Base-by-base conservation (phyloP, 2,329 filamentous ascomycete genomes). In the Claviceps sp. region DNA sequence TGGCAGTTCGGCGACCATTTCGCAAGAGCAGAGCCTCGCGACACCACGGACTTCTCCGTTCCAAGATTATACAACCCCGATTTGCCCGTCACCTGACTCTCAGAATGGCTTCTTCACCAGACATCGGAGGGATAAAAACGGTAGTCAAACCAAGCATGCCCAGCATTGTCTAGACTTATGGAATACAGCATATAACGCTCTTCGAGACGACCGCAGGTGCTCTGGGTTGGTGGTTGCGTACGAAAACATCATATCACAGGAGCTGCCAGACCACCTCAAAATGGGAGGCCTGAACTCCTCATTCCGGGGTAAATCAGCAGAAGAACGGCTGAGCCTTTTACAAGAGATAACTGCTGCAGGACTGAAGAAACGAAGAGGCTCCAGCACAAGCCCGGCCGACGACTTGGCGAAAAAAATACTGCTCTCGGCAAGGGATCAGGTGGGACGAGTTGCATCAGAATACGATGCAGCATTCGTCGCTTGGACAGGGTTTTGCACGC, bases 401-500 rank as follows among this genome's bases (percentile, higher is more conserved):
- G 60, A 62, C 13, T 49, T 58, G 34, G 62, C 65, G 2, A 59
- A 63, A 5, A 52, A 56, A 14, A 57, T 65, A 43, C 52, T 69
- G 5, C 58, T 63, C 2, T 53, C 57, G 4, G 58, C 61, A 18
- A 62, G 63, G 30, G 54, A 58, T 4, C 59, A 56, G 1, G 59
- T 68, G n/a, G 60, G 60, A 47, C 54, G 52, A 14, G 41, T 63
- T 11, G 52, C 63, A 45, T 51, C 58, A 4, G 55, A 57, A 1
- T 63, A 67, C 44, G 59, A 61, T 5, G 60, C 62, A 4, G 58
- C 64, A 6, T 60, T 62, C 8, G 54, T 68, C 4, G 65, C 66
- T 24, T 69, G 65, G 66, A 59, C 65, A 4, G 67, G 67, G 13
- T 58, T 69, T 30, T 68, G 64, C 54, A 66, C 63, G 20, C 52